Percentiles rank a stretch among this genome's conserved stretches.
Evolutionary conservation across 345 rosid species (phyloP).

Genomic region (Hirschfeldia incana): DNA sequence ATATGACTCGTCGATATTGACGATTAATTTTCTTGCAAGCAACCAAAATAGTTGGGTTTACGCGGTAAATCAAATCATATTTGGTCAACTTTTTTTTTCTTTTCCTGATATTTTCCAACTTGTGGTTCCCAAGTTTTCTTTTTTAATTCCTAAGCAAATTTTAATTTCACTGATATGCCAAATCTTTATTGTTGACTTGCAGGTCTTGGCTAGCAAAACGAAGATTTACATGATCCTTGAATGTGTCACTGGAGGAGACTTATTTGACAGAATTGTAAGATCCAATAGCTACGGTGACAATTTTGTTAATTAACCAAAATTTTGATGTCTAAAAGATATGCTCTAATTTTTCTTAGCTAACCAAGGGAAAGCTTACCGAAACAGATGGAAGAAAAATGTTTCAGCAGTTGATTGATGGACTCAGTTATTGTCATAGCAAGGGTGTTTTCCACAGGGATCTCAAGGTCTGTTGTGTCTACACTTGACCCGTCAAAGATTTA

Average conservation of each 20-base stretch:
- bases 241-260: conserved; percentile 79
- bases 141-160: too few relatives aligned
- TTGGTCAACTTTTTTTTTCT: conserved; percentile 1
- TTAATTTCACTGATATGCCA: not conserved
- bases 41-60: not conserved
- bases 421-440: conserved; percentile 77
- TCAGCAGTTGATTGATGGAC: conserved; percentile 88
- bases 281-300: not conserved
- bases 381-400: conserved; percentile 72
- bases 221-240: conserved; percentile 87
- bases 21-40: not conserved
- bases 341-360: conserved; percentile 46
- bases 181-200: conserved; percentile 8
- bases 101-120: not conserved
- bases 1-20: not conserved
- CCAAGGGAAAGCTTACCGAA: conserved; percentile 62
- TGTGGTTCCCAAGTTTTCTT: too few relatives aligned
- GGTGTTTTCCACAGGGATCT: conserved; percentile 93
- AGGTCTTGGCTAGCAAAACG: conserved; percentile 91
- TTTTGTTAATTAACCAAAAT: not conserved
- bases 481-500: not conserved
- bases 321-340: not conserved
- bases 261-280: conserved; percentile 80
- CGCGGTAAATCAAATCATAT: not conserved
- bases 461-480: conserved; percentile 49